These are phyloP conservation scores for Beauveria sp. DNA, from an alignment of 2,329 filamentous ascomycete genomes.

Conservation along the genomic window DNA sequence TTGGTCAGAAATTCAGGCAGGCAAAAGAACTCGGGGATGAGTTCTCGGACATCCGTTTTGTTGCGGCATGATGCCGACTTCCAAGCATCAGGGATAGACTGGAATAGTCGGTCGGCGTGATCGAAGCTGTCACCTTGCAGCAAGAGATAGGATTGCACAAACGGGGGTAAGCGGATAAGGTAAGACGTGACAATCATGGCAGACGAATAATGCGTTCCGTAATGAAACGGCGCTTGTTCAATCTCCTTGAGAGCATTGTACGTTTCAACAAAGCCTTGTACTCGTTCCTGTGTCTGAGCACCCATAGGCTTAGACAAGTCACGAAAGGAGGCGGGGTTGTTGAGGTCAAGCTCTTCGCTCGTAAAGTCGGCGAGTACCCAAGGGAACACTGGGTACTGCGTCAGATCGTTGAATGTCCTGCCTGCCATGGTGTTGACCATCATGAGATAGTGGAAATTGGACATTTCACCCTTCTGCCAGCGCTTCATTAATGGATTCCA, in stretches of 20 bases:
- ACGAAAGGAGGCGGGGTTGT: conserved; percentile 76
- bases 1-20: conserved; percentile 93
- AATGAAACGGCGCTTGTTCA: conserved; percentile 88
- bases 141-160: conserved; percentile 89
- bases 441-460: conserved; percentile 99
- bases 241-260: conserved; percentile 88
- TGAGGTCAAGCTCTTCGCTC: conserved; percentile 83
- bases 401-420: conserved; percentile 93
- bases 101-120: conserved; percentile 90
- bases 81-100: conserved; percentile 88
- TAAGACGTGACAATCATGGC: conserved; percentile 99
- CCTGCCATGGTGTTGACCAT: conserved; percentile 96
- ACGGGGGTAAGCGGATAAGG: conserved; percentile 87
- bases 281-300: conserved; percentile 69
- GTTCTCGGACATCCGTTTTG: conserved; percentile 87
- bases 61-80: conserved; percentile 80
- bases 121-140: conserved; percentile 95
- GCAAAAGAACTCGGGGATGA: conserved; percentile 97
- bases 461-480: conserved; percentile 92
- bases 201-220: conserved; percentile 96
- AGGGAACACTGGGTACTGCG: conserved; percentile 95
- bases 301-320: conserved; percentile 96
- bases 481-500: conserved; percentile 79
- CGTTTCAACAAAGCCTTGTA: conserved; percentile 72
- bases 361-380: conserved; percentile 97